Base-by-base conservation (phyloP, 2,329 filamentous ascomycete species). In the Clonostachys chloroleuca region DNA sequence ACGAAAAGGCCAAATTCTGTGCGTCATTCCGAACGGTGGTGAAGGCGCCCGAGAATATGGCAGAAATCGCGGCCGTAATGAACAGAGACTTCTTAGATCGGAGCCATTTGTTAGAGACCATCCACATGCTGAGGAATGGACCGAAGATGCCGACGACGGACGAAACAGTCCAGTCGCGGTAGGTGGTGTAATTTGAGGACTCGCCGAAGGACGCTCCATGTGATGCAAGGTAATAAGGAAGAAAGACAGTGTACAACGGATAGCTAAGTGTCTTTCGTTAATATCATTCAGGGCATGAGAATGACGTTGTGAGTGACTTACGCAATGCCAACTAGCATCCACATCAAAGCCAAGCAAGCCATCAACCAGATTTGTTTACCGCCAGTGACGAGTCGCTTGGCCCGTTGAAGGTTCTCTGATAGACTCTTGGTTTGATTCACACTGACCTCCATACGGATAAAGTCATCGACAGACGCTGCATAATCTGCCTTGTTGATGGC, bases 171-270 rank as follows among this genome's bases (percentile, higher is more conserved):
- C 61, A 63, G 6, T 61, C 52, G 41, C 58, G 60, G 39, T 64
- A 63, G 1, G 61, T 62, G 41, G 57, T 57, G 41, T 55, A 51
- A 3, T 59, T 53, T 13, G 54, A 58, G 33, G 39, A 40, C 36
- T 57, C 47, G 24, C 47, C 47, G 8, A 59, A 47, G 42, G 60
- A 46, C 1, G 61, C 58, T 44, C 60, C 65, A 40, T 67, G 63
- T 7, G 62, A 68, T 12, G 63, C 63, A 6, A 73, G 63, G 47
- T 73, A 73, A 1, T 67, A 69, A 2, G 69, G 68, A 39, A 73
- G 62, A 44, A 73, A 73, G 40, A 66, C 65, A 47, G 69, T 71
- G 53, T 69, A 73, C 0, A 74, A 59, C 4, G 70, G 69, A 51
- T 73, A 73, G 6, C 51, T 51, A 14, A 20, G 24, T 18, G 7